Base-by-base conservation (phyloP, 192 early-diverging fungal genomes). In the Backusella westeae region DNA sequence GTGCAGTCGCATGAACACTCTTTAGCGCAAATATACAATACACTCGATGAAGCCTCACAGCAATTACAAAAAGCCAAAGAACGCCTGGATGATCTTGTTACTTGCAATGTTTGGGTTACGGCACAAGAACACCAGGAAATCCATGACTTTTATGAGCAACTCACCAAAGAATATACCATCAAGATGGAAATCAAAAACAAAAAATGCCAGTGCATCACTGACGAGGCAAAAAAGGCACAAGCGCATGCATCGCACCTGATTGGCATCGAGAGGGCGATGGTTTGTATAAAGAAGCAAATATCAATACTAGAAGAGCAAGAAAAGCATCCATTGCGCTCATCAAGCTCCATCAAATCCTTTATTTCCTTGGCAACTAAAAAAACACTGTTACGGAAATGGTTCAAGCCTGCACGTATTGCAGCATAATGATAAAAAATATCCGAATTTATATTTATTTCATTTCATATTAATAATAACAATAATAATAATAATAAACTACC, bases 1-100 rank as follows among this genome's bases (percentile, higher is more conserved):
- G 68, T 69, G 4, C 68, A 69, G 41, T 21, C 34, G n/a, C 68
- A 69, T 10, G 68, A 69, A 4, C 68, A 69, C n/a, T n/a, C n/a
- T 8, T 21, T 69, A 1, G 10, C 38, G 0, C 9, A 39, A 36
- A 69, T 69, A 6, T 35, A 38, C 2, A 36, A 69, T 19, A 21
- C 9, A 12, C 34, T 69, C n/a, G 68, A 35, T 19, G 14, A 38
- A 36, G 68, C 19, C 5, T 23, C 38, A 0, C 19, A 21, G 7
- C 35, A 69, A 23, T n/a, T 41, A 12, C 35, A 35, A 19, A 69
- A 38, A 21, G 68, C 38, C 3, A 69, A 69, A 14, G 68, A 35
- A 0, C n/a, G 35, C 4, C n/a, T 69, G 2, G 38, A 36, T 35
- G n/a, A 21, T 10, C 21, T 69, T 41, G 21, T 38, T 17, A 12